Evolutionary conservation across 176 grass and related monocot genomes (phyloP), one percentile per base, ranked within the genome.

Genomic region (Oryza meyeriana): DNA sequence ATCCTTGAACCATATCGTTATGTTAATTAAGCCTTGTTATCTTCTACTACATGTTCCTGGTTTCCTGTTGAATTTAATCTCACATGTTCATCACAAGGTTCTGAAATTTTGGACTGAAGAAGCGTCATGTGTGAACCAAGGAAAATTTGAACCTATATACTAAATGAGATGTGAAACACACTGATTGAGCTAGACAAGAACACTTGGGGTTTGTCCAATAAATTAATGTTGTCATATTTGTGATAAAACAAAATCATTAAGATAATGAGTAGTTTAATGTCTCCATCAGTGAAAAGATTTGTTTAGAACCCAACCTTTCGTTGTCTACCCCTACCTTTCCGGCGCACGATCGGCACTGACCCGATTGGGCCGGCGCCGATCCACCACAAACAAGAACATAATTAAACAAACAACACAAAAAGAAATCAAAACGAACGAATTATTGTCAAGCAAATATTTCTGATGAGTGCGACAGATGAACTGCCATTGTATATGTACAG

Each of bases 271-370:
- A 63, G 72, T 55, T 38, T 0, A n/a, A 55, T 57, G 66, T 85
- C 78, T 59, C 57, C 58, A 47, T 89, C 88, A 34, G 55, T 36
- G 65, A 55, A 89, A 89, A 81, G 83, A 72, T 72, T 72, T 64
- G 20, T 61, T 25, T 12, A 42, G 48, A 61, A 64, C 47, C 47
- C 30, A 9, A 22, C 64, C 77, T 73, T 22, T 82, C 73, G 13
- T 52, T 61, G 28, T 82, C 79, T 82, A 38, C 28, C 57, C 58
- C 38, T 64, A 75, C 88, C 82, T 86, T 86, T 77, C 61, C 28
- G 83, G 58, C 74, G 42, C 61, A 30, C 50, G 44, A 68, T 64
- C 12, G 57, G 58, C 38, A 64, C 39, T 6, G 3, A 63, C 40
- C 66, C 24, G 9, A 55, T 57, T 74, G 72, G 8, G 29, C 10